phyloP scores from a whole-genome alignment of 2,329 filamentous ascomycete genomes.

The Laburnicola sp. region DNA sequence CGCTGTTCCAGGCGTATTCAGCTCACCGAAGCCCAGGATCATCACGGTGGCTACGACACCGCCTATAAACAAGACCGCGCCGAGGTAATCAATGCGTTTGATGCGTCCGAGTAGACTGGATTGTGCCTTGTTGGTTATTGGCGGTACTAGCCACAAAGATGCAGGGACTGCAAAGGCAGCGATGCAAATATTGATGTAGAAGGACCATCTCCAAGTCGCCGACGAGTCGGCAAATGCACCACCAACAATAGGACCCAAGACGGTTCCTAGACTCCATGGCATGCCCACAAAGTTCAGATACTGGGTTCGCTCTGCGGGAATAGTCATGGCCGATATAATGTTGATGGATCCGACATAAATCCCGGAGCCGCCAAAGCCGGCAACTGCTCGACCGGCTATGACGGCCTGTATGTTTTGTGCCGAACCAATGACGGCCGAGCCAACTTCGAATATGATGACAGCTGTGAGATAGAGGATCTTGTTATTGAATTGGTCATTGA shows the following conservation, averaged over 20 bases:
- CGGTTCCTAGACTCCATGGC: slow-evolving; percentile 42
- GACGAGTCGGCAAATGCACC: slow-evolving; percentile 46
- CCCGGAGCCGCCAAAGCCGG: slow-evolving; percentile 51
- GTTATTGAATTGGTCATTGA: slow-evolving; percentile 46
- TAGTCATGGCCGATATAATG: slow-evolving; percentile 32
- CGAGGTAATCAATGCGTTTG: slow-evolving; percentile 35
- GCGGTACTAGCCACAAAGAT: slow-evolving; percentile 37
- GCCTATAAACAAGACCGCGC: slow-evolving; percentile 49
- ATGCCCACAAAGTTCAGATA: slow-evolving; percentile 44
- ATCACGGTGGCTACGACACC: slow-evolving; percentile 30
- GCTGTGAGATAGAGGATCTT: slow-evolving; percentile 46
- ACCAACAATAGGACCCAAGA: slow-evolving; percentile 45
- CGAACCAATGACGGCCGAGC: slow-evolving; percentile 32
- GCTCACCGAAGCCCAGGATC: slow-evolving; percentile 10
- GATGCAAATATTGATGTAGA: slow-evolving; percentile 20
- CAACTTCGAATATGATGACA: slow-evolving; percentile 35
- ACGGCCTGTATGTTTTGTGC: slow-evolving; percentile 31
- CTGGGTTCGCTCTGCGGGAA: slow-evolving; percentile 23
- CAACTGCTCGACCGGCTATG: slow-evolving; percentile 49
- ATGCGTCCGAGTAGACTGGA: not conserved
- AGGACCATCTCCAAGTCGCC: slow-evolving; percentile 52
- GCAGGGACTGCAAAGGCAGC: slow-evolving; percentile 21
- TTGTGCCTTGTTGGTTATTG: not conserved
- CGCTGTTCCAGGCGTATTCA: slow-evolving; percentile 5
- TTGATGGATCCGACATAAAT: slow-evolving; percentile 46